Percentiles rank a stretch among this genome's conserved stretches.
phyloP scores from a whole-genome alignment of 441 rosid genomes.

The Adansonia madagascariensis region DNA sequence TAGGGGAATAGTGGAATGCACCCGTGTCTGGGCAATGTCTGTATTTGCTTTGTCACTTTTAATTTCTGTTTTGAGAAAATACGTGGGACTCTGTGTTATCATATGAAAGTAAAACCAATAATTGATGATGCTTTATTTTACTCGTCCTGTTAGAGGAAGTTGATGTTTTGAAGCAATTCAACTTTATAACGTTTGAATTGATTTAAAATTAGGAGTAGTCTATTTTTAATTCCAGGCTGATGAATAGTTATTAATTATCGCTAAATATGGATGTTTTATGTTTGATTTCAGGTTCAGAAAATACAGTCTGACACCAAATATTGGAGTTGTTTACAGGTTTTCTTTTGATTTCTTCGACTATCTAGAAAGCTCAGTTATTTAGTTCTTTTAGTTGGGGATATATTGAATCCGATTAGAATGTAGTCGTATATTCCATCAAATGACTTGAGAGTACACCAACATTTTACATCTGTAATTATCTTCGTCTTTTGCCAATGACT shows the following conservation, averaged over 20 bases:
- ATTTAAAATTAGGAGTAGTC: neutral
- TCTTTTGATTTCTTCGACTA: conserved; percentile 26
- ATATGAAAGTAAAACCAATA: neutral
- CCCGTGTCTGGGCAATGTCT: neutral
- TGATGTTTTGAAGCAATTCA: neutral
- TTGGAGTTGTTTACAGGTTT: conserved; percentile 98
- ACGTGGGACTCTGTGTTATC: neutral
- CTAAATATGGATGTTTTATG: neutral
- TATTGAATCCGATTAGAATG: neutral
- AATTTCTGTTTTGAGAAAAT: neutral
- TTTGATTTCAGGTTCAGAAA: conserved; percentile 78
- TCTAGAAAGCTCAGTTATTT: conserved; percentile 18
- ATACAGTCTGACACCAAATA: conserved; percentile 90
- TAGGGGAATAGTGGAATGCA: neutral
- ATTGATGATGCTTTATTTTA: neutral
- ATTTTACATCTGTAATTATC: neutral
- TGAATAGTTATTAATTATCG: conserved; percentile 1
- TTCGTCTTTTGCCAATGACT: neutral
- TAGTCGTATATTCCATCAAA: neutral
- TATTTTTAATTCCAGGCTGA: too few relatives aligned
- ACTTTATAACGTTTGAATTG: neutral
- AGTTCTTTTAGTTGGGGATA: neutral
- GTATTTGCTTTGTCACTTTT: neutral
- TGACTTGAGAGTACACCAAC: neutral
- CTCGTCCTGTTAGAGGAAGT: neutral